Conservation (phyloP, 2,329 filamentous ascomycete species). For the Aspergillus sojae region DNA sequence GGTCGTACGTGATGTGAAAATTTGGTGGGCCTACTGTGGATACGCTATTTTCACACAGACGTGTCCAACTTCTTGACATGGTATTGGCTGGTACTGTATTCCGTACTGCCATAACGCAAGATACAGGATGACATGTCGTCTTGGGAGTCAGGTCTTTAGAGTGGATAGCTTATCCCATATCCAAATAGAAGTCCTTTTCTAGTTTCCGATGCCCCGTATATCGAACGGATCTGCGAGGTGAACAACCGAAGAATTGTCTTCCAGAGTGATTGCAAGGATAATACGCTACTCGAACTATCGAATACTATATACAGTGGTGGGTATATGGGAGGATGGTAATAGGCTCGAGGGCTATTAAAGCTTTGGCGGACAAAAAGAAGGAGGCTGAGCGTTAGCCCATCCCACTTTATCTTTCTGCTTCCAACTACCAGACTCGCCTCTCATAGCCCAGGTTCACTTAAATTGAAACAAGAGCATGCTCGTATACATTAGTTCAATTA, state of each 20-base stretch:
- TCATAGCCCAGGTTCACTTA: background rate
- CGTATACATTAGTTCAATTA: background rate
- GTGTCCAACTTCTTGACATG: background rate
- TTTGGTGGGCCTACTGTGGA: slow-evolving; percentile 1
- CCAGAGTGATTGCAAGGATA: background rate
- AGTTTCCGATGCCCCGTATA: too few relatives aligned
- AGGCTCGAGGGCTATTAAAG: background rate
- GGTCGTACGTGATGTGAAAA: background rate
- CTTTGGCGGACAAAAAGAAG: background rate
- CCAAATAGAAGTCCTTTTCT: background rate
- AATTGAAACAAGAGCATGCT: background rate
- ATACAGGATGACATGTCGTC: background rate
- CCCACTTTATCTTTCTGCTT: background rate
- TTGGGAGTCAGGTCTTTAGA: background rate
- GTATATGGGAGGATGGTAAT: background rate
- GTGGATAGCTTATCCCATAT: background rate
- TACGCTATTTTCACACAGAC: background rate
- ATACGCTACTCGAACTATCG: background rate
- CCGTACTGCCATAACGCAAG: background rate
- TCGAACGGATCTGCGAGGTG: background rate
- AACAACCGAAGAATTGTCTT: background rate
- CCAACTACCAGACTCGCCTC: background rate
- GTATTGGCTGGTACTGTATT: background rate
- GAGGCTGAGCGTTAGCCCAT: background rate
- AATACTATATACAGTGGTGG: background rate